These are phyloP conservation scores for Scheffersomyces ergatensis DNA, from an alignment of 805 yeast genomes.

Conservation along the genomic window DNA sequence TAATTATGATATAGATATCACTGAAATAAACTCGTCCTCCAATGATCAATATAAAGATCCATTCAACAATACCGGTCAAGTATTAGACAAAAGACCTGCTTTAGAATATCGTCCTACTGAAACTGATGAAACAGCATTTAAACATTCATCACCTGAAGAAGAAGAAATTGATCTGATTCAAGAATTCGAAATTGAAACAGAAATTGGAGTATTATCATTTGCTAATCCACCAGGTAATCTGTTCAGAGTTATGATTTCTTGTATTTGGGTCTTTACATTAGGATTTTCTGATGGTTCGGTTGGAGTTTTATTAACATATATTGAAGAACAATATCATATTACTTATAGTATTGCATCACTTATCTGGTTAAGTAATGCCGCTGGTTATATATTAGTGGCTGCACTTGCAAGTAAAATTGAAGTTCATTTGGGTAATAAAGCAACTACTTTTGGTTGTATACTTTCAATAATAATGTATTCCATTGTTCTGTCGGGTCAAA, in stretches of 20 bases:
- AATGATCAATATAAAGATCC: background rate
- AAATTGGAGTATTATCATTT: slow-evolving; percentile 1
- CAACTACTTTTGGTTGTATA: slow-evolving; percentile 10
- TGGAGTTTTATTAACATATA: slow-evolving; percentile 24
- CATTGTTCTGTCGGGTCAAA: slow-evolving; percentile 17
- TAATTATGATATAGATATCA: background rate
- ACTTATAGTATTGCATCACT: slow-evolving; percentile 22
- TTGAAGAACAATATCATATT: slow-evolving; percentile 20
- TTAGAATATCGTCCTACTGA: slow-evolving; percentile 3
- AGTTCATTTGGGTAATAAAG: slow-evolving; percentile 17
- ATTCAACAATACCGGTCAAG: background rate
- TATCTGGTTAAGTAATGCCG: slow-evolving; percentile 26
- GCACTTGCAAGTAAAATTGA: slow-evolving; percentile 20
- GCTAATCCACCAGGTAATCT: slow-evolving; percentile 18
- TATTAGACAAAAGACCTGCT: slow-evolving; percentile 3
- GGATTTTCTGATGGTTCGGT: slow-evolving; percentile 28
- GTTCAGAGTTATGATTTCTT: slow-evolving; percentile 13
- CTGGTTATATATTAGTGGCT: slow-evolving; percentile 24
- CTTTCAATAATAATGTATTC: slow-evolving; percentile 12
- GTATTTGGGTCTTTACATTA: slow-evolving; percentile 16
- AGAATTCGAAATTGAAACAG: background rate
- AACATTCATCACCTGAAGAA: background rate
- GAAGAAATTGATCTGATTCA: background rate
- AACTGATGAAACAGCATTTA: slow-evolving; percentile 1
- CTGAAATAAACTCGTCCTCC: background rate